Conservation (phyloP, 169 alveolate genomes). For the Plasmodium knowlesi region DNA sequence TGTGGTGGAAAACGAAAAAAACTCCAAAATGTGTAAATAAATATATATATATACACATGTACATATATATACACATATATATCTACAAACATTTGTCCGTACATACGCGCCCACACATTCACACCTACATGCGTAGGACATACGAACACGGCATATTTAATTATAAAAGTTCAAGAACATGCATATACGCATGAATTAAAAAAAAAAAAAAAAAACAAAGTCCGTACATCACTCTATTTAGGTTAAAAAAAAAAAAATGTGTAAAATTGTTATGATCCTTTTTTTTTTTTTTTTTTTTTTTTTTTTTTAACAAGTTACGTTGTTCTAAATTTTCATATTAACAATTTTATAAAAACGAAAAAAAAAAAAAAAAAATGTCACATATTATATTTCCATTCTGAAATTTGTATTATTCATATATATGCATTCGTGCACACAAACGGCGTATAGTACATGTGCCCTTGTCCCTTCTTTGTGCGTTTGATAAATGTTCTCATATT, state of each 20-base stretch:
- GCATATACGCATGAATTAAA: neutral
- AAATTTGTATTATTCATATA: neutral
- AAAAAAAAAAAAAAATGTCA: neutral
- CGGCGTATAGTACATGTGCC: neutral
- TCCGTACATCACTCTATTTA: neutral
- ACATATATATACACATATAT: neutral
- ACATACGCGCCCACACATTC: neutral
- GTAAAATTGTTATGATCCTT: neutral
- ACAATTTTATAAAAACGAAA: conserved; percentile 4
- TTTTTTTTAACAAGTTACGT: conserved; percentile 10
- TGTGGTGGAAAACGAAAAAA: conserved; percentile 15
- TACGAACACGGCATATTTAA: conserved; percentile 5
- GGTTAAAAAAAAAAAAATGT: neutral
- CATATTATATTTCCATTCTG: conserved; percentile 15
- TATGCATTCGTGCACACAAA: neutral
- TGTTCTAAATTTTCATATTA: conserved; percentile 18
- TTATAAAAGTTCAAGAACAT: conserved; percentile 22
- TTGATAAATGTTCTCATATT: neutral
- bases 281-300: neutral
- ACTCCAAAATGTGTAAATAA: neutral
- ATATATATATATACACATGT: neutral
- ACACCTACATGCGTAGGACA: neutral
- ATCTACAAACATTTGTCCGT: neutral
- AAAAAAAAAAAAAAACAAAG: neutral
- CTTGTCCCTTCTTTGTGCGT: conserved; percentile 7